Percentiles rank a stretch among this genome's conserved stretches.
phyloP scores from a whole-genome alignment of 257 asterid genomes.

The Hygrophila difformis region DNA sequence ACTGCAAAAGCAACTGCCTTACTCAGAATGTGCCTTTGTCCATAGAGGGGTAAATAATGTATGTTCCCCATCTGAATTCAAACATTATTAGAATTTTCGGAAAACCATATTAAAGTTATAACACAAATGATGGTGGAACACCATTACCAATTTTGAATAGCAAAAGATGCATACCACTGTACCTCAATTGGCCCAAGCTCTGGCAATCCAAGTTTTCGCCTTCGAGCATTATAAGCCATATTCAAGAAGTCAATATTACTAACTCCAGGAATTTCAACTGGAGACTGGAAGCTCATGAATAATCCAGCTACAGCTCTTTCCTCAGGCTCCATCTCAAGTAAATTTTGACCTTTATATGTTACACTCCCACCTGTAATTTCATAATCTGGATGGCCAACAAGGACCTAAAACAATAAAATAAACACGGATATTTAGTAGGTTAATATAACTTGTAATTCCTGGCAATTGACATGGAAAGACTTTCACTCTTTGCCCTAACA shows the following conservation, averaged over 20 bases:
- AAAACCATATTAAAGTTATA: constrained; percentile 9
- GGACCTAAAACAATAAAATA: constrained; percentile 60
- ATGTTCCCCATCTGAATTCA: too few species aligned
- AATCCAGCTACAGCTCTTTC: constrained; percentile 93
- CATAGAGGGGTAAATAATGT: too few species aligned
- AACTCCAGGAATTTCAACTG: constrained; percentile 95
- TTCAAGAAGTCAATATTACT: constrained; percentile 90
- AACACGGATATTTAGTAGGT: constrained; percentile 14
- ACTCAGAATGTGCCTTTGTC: too few species aligned
- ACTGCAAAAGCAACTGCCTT: constrained; percentile 54
- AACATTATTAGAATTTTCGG: too few species aligned
- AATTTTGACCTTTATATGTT: constrained; percentile 74
- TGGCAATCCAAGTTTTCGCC: constrained; percentile 64
- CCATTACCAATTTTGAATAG: background rate
- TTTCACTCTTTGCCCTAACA: too few species aligned
- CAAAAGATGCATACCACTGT: too few species aligned
- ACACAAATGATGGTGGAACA: background rate
- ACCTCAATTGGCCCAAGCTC: constrained; percentile 99
- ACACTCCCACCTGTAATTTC: constrained; percentile 82
- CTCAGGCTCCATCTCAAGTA: constrained; percentile 92
- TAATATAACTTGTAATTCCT: too few species aligned
- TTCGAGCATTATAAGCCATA: constrained; percentile 92
- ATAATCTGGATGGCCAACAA: constrained; percentile 98
- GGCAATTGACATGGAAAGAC: too few species aligned
- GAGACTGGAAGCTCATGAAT: constrained; percentile 96